Evolutionary conservation across 1,139 yeast species (phyloP).

Genomic region (Yarrowia galli): DNA sequence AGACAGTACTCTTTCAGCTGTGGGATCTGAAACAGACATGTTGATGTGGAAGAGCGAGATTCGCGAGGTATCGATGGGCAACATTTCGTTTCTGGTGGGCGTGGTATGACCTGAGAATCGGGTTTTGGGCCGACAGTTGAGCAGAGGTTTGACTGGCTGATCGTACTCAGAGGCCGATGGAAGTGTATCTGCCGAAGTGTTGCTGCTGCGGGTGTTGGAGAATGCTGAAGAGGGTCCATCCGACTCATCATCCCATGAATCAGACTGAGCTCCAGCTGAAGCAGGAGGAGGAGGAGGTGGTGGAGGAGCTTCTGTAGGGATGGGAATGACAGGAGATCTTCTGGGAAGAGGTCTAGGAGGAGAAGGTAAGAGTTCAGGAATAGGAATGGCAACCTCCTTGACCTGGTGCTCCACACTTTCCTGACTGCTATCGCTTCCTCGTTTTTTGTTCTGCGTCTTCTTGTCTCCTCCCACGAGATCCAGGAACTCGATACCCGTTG

Average conservation of each 20-base stretch:
- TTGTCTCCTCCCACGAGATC: slow-evolving; percentile 21
- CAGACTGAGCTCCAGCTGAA: slow-evolving; percentile 16
- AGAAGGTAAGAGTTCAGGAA: not conserved
- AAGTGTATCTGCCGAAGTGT: slow-evolving; percentile 20
- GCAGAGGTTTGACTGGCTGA: slow-evolving; percentile 10
- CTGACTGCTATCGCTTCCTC: slow-evolving; percentile 11
- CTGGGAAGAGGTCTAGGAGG: slow-evolving; percentile 21
- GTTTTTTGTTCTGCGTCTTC: not conserved
- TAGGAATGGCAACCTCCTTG: not conserved
- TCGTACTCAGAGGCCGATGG: slow-evolving; percentile 17
- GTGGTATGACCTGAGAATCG: slow-evolving; percentile 12
- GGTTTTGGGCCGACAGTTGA: slow-evolving; percentile 16
- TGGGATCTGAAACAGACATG: slow-evolving; percentile 10
- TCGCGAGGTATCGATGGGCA: slow-evolving; percentile 22
- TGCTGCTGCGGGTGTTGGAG: slow-evolving; percentile 30
- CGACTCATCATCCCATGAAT: slow-evolving; percentile 29
- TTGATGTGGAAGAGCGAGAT: slow-evolving; percentile 26
- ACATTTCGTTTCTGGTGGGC: slow-evolving; percentile 10
- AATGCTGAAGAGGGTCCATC: slow-evolving; percentile 12
- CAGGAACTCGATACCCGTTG: slow-evolving; percentile 8
- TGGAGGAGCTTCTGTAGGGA: slow-evolving; percentile 14
- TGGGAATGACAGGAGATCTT: slow-evolving; percentile 1
- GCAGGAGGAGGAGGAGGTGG: slow-evolving; percentile 22
- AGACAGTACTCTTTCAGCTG: not conserved
- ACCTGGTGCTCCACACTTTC: not conserved